Conservation (phyloP, 192 early-diverging fungal genomes). For the Gryganskiella cystojenkinii region DNA sequence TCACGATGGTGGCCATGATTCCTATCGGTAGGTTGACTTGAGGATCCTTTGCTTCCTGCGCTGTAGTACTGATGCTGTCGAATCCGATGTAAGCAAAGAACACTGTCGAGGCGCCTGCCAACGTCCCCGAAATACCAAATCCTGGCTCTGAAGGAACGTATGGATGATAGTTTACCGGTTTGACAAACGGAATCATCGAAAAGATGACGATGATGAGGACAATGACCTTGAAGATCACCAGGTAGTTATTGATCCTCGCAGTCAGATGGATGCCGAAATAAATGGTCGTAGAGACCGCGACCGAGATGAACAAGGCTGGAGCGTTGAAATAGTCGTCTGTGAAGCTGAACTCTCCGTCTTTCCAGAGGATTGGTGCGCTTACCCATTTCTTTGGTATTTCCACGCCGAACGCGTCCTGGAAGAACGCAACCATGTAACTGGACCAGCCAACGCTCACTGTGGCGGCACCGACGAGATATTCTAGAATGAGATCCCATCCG, state of each 20-base stretch:
- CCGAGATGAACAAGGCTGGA: constrained; percentile 78
- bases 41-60: constrained; percentile 85
- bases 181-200: constrained; percentile 74
- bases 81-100: constrained; percentile 89
- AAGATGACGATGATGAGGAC: constrained; percentile 86
- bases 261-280: constrained; percentile 81
- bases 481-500: constrained; percentile 91
- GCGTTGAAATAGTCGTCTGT: constrained; percentile 75
- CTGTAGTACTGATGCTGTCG: constrained; percentile 87
- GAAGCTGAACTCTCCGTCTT: neutral
- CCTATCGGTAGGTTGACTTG: constrained; percentile 89
- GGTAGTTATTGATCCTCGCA: constrained; percentile 75
- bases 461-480: constrained; percentile 88
- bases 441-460: constrained; percentile 89
- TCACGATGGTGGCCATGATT: constrained; percentile 79
- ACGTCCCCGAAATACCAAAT: constrained; percentile 72
- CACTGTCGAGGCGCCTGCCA: constrained; percentile 81
- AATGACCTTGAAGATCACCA: constrained; percentile 81
- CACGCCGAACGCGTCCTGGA: constrained; percentile 71
- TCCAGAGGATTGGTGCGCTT: constrained; percentile 77
- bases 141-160: constrained; percentile 76
- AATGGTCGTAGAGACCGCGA: constrained; percentile 71
- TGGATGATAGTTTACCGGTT: constrained; percentile 79
- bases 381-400: constrained; percentile 65
- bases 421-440: constrained; percentile 77